phyloP scores from a whole-genome alignment of 768 basidiomycete genomes.

The Tephrocybe sp. region DNA sequence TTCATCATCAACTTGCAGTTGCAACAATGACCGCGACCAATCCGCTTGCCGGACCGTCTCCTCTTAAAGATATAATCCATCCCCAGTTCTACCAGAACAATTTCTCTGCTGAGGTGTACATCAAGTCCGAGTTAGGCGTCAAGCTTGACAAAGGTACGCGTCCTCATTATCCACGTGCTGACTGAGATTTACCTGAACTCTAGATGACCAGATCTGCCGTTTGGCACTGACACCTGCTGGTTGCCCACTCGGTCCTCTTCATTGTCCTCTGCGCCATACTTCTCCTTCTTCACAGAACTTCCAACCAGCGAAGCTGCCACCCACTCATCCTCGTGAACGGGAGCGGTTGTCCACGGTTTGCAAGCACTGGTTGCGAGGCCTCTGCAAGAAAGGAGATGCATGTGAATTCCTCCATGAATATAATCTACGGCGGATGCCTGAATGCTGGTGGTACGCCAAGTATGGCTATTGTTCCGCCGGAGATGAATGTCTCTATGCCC shows the following conservation, averaged over 20 bases:
- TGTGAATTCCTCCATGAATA: slow-evolving; percentile 99
- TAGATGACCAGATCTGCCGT: slow-evolving; percentile 94
- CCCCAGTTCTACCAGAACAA: slow-evolving; percentile 96
- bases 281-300: slow-evolving; percentile 86
- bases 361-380: slow-evolving; percentile 96
- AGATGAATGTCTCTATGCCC: slow-evolving; percentile 95
- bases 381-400: slow-evolving; percentile 97
- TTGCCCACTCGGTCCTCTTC: slow-evolving; percentile 87
- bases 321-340: slow-evolving; percentile 79
- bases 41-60: slow-evolving; percentile 55
- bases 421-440: slow-evolving; percentile 95
- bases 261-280: slow-evolving; percentile 92
- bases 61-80: slow-evolving; percentile 66
- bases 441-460: slow-evolving; percentile 99
- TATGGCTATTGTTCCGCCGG: slow-evolving; percentile 97
- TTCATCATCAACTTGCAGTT: slow-evolving; percentile 11
- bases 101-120: slow-evolving; percentile 73
- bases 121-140: slow-evolving; percentile 79
- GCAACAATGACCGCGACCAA: slow-evolving; percentile 36
- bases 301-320: slow-evolving; percentile 78
- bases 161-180: neutral
- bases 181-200: neutral
- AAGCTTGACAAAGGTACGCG: slow-evolving; percentile 87
- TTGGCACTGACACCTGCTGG: slow-evolving; percentile 77
- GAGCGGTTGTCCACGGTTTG: slow-evolving; percentile 90